Percentiles rank a stretch among this genome's conserved stretches.
phyloP scores from a whole-genome alignment of 1,284 basidiomycete species.

The Peniophora sp. region DNA sequence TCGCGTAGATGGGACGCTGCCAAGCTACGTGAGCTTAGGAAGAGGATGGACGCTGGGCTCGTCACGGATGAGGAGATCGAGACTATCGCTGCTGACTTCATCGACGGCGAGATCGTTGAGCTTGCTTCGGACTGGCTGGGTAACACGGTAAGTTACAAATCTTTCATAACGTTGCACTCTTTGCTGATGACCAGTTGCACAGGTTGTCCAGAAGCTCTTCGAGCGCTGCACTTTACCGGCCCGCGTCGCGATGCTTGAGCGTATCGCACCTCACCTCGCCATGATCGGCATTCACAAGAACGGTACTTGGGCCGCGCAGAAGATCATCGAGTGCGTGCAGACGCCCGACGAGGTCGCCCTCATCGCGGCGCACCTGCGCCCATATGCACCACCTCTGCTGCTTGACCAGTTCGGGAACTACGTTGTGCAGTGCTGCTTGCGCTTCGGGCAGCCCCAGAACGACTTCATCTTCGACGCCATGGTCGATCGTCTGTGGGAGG shows the following conservation, averaged over 20 bases:
- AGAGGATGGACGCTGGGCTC: constrained; percentile 78
- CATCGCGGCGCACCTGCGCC: constrained; percentile 80
- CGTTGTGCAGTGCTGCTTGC: constrained; percentile 93
- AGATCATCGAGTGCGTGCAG: constrained; percentile 94
- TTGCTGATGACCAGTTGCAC: constrained; percentile 9
- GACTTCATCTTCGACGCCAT: constrained; percentile 99
- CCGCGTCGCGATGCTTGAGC: constrained; percentile 86
- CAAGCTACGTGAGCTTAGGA: constrained; percentile 89
- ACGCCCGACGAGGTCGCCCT: constrained; percentile 84
- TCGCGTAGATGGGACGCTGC: constrained; percentile 91
- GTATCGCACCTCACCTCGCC: constrained; percentile 89
- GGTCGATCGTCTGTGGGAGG: constrained; percentile 97
- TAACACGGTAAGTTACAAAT: constrained; percentile 69
- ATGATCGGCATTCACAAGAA: constrained; percentile 99
- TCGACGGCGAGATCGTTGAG: constrained; percentile 89
- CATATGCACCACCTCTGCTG: constrained; percentile 90
- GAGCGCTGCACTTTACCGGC: constrained; percentile 79
- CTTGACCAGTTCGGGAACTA: constrained; percentile 98
- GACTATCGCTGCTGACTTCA: constrained; percentile 79
- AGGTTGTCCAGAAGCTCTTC: constrained; percentile 95
- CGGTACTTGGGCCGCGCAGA: constrained; percentile 99
- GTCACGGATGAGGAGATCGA: constrained; percentile 88
- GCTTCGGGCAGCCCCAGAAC: constrained; percentile 82
- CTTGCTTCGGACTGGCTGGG: constrained; percentile 98
- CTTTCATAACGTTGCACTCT: not conserved